A percentile compares a stretch with the other conserved stretches of the same genome.
These are phyloP conservation scores for Karstenula rhodostoma DNA, from an alignment of 2,329 filamentous ascomycete genomes.

Conservation along the genomic window DNA sequence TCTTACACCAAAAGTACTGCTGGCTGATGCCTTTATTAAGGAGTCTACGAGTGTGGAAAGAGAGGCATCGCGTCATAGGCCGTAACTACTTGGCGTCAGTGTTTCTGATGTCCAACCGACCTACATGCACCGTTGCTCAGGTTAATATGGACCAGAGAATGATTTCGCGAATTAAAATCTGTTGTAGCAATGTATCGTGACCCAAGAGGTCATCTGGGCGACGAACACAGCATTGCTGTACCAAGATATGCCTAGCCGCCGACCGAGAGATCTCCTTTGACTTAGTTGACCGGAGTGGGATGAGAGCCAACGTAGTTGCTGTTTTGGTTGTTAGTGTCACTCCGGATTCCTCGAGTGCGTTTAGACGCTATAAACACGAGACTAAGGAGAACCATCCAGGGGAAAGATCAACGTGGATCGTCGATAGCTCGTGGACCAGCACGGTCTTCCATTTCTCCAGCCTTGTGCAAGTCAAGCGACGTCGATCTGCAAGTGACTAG, in stretches of 20 bases:
- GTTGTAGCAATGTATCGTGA: neutral
- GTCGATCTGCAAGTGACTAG: neutral
- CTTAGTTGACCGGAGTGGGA: neutral
- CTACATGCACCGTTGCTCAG: too few relatives aligned
- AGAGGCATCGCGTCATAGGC: too few relatives aligned
- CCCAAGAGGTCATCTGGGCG: neutral
- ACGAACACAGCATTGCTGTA: neutral
- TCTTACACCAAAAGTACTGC: too few relatives aligned
- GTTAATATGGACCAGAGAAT: neutral
- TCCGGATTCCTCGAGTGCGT: neutral
- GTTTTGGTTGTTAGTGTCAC: neutral
- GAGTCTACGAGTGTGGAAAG: too few relatives aligned
- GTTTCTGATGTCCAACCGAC: too few relatives aligned
- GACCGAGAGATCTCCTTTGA: neutral
- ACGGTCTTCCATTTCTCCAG: neutral
- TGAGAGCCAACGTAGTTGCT: neutral
- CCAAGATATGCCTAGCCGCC: neutral
- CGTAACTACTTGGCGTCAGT: too few relatives aligned
- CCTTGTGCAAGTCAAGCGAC: neutral
- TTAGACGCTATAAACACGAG: neutral
- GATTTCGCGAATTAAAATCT: neutral
- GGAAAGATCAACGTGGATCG: slow-evolving; percentile 12
- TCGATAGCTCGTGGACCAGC: neutral
- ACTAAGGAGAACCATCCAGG: neutral
- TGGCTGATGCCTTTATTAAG: too few relatives aligned